A percentile compares a stretch with the other conserved stretches of the same genome.
Evolutionary conservation across 768 basidiomycete genomes (phyloP).

Genomic region (Calocybe indica): DNA sequence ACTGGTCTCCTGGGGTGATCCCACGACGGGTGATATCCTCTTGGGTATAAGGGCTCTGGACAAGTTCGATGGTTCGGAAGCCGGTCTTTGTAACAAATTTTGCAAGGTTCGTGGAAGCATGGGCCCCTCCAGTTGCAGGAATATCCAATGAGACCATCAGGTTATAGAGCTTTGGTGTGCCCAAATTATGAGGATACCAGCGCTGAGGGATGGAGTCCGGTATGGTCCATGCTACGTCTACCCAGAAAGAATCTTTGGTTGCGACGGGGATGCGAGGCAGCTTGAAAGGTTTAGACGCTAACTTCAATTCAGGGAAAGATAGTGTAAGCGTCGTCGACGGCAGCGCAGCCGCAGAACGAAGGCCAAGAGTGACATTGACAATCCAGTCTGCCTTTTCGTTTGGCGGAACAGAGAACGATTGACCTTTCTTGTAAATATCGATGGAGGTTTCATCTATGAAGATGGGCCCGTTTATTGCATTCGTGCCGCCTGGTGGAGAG

Average conservation of each 20-base stretch:
- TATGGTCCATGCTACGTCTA: slow-evolving; percentile 38
- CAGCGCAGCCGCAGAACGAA: slow-evolving; percentile 35
- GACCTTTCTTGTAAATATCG: slow-evolving; percentile 50
- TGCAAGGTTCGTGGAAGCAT: slow-evolving; percentile 14
- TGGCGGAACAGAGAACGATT: slow-evolving; percentile 36
- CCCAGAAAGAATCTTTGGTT: slow-evolving; percentile 27
- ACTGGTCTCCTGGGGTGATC: slow-evolving; percentile 55
- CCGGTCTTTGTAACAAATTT: slow-evolving; percentile 42
- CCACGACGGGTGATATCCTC: slow-evolving; percentile 38
- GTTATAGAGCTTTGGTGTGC: slow-evolving; percentile 49
- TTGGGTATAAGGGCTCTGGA: slow-evolving; percentile 40
- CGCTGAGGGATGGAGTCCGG: slow-evolving; percentile 39
- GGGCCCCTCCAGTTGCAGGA: slow-evolving; percentile 1
- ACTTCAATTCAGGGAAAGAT: slow-evolving; percentile 39
- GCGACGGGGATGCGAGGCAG: slow-evolving; percentile 15
- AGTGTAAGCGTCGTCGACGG: slow-evolving; percentile 31
- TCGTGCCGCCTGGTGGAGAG: slow-evolving; percentile 7
- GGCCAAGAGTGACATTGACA: slow-evolving; percentile 45
- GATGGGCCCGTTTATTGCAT: slow-evolving; percentile 14
- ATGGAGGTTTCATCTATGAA: slow-evolving; percentile 48
- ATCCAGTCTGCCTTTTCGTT: slow-evolving; percentile 47
- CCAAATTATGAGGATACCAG: slow-evolving; percentile 54
- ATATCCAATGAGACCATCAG: slow-evolving; percentile 35
- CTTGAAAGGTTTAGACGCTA: slow-evolving; percentile 29
- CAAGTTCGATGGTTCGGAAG: slow-evolving; percentile 53